Evolutionary conservation across 2,329 filamentous ascomycete genomes (phyloP).

Genomic region (Trichocomaceae sp.): DNA sequence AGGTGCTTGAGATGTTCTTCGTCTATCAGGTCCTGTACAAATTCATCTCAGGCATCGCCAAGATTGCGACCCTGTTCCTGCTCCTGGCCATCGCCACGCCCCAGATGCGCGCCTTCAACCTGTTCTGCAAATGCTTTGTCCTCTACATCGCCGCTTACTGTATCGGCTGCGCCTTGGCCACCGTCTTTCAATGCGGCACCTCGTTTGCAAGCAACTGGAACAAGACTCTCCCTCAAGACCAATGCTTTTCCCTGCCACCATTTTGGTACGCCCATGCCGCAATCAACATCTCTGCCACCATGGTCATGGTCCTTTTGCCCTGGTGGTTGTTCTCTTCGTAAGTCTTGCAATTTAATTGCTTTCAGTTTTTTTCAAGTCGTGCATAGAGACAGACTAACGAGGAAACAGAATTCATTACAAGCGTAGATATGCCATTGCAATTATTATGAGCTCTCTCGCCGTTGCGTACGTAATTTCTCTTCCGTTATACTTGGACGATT

Average conservation of each 20-base stretch:
- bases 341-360: too few species aligned
- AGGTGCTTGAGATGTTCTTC: neutral
- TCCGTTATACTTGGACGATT: neutral
- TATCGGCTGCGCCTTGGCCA: neutral
- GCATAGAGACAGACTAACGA: neutral
- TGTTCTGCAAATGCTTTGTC: conserved; percentile 4
- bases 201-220: conserved; percentile 5
- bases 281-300: conserved; percentile 1
- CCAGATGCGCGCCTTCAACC: neutral
- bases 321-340: conserved; percentile 8
- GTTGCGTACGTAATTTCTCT: neutral
- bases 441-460: conserved; percentile 1
- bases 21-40: conserved; percentile 6
- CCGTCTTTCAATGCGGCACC: conserved; percentile 1
- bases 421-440: neutral
- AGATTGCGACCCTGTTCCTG: neutral
- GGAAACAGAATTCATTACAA: conserved; percentile 1
- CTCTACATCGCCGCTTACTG: conserved; percentile 3
- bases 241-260: conserved; percentile 5
- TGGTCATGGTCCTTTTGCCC: conserved; percentile 1
- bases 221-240: neutral
- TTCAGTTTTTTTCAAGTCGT: neutral
- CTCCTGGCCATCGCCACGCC: neutral
- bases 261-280: conserved; percentile 6
- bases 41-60: conserved; percentile 5